Evolutionary conservation across 805 yeast genomes (phyloP).

Genomic region (Monosporozyma siamensis): DNA sequence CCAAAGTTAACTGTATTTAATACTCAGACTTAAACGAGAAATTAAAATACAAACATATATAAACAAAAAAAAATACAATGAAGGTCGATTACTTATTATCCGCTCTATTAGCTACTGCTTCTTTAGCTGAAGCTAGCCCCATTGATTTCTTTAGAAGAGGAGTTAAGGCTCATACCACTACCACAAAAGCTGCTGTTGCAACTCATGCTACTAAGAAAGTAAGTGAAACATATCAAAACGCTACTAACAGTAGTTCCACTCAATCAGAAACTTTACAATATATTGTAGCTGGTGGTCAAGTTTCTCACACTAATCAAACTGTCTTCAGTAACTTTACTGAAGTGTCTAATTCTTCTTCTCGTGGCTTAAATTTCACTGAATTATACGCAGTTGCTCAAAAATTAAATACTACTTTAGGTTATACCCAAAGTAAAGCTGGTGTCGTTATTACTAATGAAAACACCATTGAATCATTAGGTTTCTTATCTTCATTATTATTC

Average conservation of each 20-base stretch:
- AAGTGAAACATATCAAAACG: not conserved
- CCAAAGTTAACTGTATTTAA: too few relatives aligned
- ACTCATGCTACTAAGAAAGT: not conserved
- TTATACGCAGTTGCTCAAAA: constrained; percentile 14
- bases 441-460: constrained; percentile 16
- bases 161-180: not conserved
- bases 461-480: constrained; percentile 23
- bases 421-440: constrained; percentile 12
- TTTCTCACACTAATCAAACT: constrained; percentile 10
- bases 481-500: constrained; percentile 19
- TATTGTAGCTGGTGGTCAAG: constrained; percentile 18
- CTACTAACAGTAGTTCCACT: constrained; percentile 2
- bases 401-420: constrained; percentile 10
- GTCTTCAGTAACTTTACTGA: constrained; percentile 8
- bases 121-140: constrained; percentile 15
- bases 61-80: constrained; percentile 5
- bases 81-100: constrained; percentile 8
- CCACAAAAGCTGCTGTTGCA: not conserved
- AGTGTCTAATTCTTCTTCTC: constrained; percentile 12
- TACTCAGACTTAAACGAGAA: too few relatives aligned
- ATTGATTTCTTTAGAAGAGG: constrained; percentile 4
- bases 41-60: too few relatives aligned
- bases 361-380: constrained; percentile 19
- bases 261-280: constrained; percentile 11
- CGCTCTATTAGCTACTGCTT: constrained; percentile 11